Evolutionary conservation across 1,139 yeast genomes (phyloP), one percentile per base, ranked within the genome.

Genomic region (Taphrina betulina): DNA sequence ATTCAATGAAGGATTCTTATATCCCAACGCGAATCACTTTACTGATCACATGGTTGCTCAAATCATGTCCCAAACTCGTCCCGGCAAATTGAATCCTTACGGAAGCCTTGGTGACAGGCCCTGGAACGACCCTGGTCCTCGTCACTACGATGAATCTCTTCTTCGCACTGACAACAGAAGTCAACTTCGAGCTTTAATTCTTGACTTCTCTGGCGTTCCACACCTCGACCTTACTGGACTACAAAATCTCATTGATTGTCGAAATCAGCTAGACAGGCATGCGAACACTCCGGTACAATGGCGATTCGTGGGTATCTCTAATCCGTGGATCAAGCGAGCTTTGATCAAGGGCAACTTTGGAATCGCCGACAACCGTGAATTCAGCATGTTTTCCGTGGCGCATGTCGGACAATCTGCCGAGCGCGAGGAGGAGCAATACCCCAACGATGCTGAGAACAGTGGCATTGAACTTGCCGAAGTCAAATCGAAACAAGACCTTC

Each of bases 111-210:
- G 88, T 24, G 85, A 85, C 53, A 78, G 92, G 62, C 90, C 95
- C 19, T 90, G 96, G 95, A 89, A 89, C 67, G 94, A 88, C 65
- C 90, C 89, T 23, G 95, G 95, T 62, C 85, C 85, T 33, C 66
- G 71, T 56, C 63, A 63, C 38, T 58, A 45, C 41, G 58, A 46
- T 33, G 55, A 65, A 22, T 31, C 46, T 5, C 54, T 60, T 19
- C 62, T 62, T 31, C 58, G 53, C 56, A 62, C 65, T 22, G 87
- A 82, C 63, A 64, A 69, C 1, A 76, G 94, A 65, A 95, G 96
- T 7, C 59, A 78, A 4, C 73, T 89, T 60, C 78, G 82, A 61
- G 77, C 89, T 7, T 69, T 89, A 17, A 94, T 88, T 63, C 77
- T 88, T 63, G 96, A 89, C 70, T 84, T 90, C 66, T 78, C 89